A percentile compares a stretch with the other conserved stretches of the same genome.
phyloP scores from a whole-genome alignment of 2,329 filamentous ascomycete genomes.

The Beauveria brongniartii region DNA sequence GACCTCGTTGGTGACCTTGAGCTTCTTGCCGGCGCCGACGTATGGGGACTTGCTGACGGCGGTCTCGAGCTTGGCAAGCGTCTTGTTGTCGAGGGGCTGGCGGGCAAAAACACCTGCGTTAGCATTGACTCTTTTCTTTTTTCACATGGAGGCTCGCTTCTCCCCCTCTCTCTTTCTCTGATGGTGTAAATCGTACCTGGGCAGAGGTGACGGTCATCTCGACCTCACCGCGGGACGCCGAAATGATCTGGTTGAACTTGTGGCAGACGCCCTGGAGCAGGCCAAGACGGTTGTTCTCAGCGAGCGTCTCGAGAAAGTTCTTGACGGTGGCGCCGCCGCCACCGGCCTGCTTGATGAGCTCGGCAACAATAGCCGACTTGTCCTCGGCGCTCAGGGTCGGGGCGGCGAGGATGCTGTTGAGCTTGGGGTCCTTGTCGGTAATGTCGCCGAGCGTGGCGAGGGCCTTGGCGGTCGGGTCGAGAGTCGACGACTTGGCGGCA shows the following conservation, averaged over 20 bases:
- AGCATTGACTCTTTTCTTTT: constrained; percentile 11
- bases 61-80: constrained; percentile 74
- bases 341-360: constrained; percentile 79
- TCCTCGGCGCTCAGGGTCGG: constrained; percentile 72
- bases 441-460: constrained; percentile 62
- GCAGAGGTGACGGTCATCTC: constrained; percentile 89
- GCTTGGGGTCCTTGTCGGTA: constrained; percentile 77
- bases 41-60: constrained; percentile 86
- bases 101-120: constrained; percentile 14
- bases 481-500: constrained; percentile 74
- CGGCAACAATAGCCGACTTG: constrained; percentile 78
- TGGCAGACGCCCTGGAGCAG: constrained; percentile 73
- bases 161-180: too few relatives aligned
- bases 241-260: constrained; percentile 84
- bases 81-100: constrained; percentile 79
- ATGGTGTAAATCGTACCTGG: constrained; percentile 48
- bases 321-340: constrained; percentile 74
- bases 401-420: constrained; percentile 64
- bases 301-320: constrained; percentile 86
- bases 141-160: not conserved
- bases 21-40: constrained; percentile 86
- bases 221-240: constrained; percentile 83
- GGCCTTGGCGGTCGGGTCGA: constrained; percentile 80
- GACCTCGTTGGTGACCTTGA: constrained; percentile 95
- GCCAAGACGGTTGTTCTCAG: constrained; percentile 91